Percentiles rank a stretch among this genome's conserved stretches.
phyloP scores from a whole-genome alignment of 345 rosid genomes.

The Melastoma malabathricum region DNA sequence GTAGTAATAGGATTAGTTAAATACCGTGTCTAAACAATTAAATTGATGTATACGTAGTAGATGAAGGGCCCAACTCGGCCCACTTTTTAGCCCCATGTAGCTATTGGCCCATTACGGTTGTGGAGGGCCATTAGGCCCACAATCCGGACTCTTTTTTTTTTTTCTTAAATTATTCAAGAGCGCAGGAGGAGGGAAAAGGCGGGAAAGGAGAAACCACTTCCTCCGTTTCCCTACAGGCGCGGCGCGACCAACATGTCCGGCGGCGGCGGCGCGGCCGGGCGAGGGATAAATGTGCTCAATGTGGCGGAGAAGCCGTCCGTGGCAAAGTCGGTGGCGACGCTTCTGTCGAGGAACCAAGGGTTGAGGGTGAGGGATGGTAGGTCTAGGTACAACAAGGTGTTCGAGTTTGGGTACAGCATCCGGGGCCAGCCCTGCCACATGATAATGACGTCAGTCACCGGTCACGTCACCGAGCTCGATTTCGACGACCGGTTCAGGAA shows the following conservation, averaged over 20 bases:
- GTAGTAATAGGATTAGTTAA: too few species aligned
- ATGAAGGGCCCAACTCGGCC: too few species aligned
- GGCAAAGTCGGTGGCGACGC: slow-evolving; percentile 75
- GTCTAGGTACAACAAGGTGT: slow-evolving; percentile 84
- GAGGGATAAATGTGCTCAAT: slow-evolving; percentile 48
- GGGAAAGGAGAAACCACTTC: too few species aligned
- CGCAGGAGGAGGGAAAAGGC: too few species aligned
- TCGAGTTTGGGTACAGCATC: slow-evolving; percentile 75
- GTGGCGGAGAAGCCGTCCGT: slow-evolving; percentile 99
- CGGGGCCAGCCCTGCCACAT: slow-evolving; percentile 75
- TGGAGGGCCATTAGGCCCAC: too few species aligned
- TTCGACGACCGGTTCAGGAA: slow-evolving; percentile 87
- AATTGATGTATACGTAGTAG: too few species aligned
- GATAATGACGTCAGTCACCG: slow-evolving; percentile 90
- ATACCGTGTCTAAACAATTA: too few species aligned
- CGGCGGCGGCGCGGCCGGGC: slow-evolving; percentile 27
- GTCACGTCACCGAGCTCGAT: slow-evolving; percentile 91
- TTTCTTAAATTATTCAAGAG: too few species aligned
- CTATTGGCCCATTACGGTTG: too few species aligned
- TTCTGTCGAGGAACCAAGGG: slow-evolving; percentile 55
- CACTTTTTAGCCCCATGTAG: too few species aligned
- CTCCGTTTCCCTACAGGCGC: background rate
- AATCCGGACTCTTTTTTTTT: too few species aligned
- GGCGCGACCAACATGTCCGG: slow-evolving; percentile 27
- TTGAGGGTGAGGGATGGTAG: slow-evolving; percentile 72